Evolutionary conservation across 768 basidiomycete genomes (phyloP).

Genomic region (Podaxis sp.): DNA sequence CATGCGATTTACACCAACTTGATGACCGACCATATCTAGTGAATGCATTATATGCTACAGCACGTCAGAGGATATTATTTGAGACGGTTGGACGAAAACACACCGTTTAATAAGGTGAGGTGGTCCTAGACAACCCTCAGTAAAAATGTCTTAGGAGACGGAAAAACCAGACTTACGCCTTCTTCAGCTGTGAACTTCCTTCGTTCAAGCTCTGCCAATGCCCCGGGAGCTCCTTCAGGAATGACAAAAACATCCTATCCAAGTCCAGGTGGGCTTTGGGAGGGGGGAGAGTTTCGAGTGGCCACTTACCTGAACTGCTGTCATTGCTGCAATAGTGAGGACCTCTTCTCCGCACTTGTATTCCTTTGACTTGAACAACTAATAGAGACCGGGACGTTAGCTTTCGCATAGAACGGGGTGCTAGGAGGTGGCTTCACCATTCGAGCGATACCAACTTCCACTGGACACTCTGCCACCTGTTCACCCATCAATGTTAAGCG

Average conservation of each 20-base stretch:
- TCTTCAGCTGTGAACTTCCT: slow-evolving; percentile 98
- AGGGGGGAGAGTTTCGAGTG: background rate
- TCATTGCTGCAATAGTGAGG: slow-evolving; percentile 95
- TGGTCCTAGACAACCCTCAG: slow-evolving; percentile 66
- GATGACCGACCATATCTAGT: slow-evolving; percentile 78
- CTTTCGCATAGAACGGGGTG: background rate
- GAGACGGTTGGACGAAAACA: slow-evolving; percentile 7
- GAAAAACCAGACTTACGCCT: slow-evolving; percentile 59
- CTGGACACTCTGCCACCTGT: slow-evolving; percentile 90
- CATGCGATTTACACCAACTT: slow-evolving; percentile 91
- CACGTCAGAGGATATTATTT: background rate
- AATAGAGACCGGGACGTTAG: background rate
- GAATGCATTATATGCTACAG: slow-evolving; percentile 92
- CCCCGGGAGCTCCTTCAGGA: slow-evolving; percentile 81
- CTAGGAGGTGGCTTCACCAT: slow-evolving; percentile 58
- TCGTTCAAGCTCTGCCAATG: slow-evolving; percentile 87
- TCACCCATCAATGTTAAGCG: slow-evolving; percentile 75
- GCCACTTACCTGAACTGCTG: slow-evolving; percentile 71
- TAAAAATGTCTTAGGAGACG: background rate
- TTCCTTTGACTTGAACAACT: slow-evolving; percentile 87
- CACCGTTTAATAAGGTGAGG: slow-evolving; percentile 90
- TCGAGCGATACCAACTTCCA: slow-evolving; percentile 91
- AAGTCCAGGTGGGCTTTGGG: background rate
- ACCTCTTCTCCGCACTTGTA: slow-evolving; percentile 94
- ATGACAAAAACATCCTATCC: slow-evolving; percentile 86